Base-by-base conservation (phyloP, 352 stramenopile species). In the Pythium plurisporium region DNA sequence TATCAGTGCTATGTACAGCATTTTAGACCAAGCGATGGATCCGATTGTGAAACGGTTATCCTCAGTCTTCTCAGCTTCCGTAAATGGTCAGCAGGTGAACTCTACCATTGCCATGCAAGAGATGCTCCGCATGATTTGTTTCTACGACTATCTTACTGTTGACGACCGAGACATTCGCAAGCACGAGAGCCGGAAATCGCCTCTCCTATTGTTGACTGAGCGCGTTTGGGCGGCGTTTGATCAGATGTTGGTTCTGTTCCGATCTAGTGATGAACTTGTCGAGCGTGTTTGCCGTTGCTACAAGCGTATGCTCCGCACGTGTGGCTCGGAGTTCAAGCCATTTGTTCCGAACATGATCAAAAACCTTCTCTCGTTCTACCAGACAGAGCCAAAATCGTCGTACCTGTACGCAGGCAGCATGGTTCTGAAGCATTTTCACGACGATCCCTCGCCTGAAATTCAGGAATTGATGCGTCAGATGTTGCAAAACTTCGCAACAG, bases 391-490 rank as follows among this genome's bases (percentile, higher is more conserved):
- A n/a, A 91, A 93, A 63, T 91, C 78, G 12, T 93, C 83, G 52
- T 95, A 93, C 40, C 48, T 95, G 34, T 95, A 95, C 48, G 74
- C 74, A 3, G 76, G 72, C 4, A 93, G 81, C 62, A 91, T 94
- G 82, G 69, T 91, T 36, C 69, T 95, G 33, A 94, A 92, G 70
- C 77, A 91, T 36, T 90, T 86, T 38, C 59, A 67, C 27, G 45
- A 73, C 19, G 48, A 70, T 19, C 44, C 62, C 12, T 45, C 55
- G 14, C 15, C 51, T 11, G 70, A 68, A 40, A 69, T 66, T 2
- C 50, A 55, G 15, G 31, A 43, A 8, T 19, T 91, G 26, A 76
- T 89, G 29, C 67, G 54, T 30, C 77, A 76, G 40, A 72, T 91
- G 65, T 58, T 94, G 3, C 71, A 76, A 40, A 69, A 63, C 7